Evolutionary conservation across 352 stramenopile species (phyloP).

Genomic region (Phytopythium ostracodes): DNA sequence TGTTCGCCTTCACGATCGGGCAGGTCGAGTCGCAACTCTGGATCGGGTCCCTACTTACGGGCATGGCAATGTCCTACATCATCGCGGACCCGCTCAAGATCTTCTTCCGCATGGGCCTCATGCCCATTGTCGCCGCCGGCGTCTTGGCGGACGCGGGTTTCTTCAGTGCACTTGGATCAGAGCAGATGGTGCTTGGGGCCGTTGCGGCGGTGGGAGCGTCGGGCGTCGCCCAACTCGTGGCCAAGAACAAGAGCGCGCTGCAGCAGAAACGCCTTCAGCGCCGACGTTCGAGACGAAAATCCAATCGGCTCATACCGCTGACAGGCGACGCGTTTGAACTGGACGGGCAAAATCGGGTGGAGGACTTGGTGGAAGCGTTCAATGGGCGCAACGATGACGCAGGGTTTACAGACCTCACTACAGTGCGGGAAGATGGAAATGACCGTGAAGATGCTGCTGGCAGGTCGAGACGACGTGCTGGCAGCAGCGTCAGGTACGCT

Average conservation of each 20-base stretch:
- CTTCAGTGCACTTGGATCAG: slow-evolving; percentile 44
- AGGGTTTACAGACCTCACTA: slow-evolving; percentile 10
- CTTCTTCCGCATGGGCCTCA: slow-evolving; percentile 66
- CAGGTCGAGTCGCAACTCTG: slow-evolving; percentile 56
- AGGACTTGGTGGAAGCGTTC: slow-evolving; percentile 4
- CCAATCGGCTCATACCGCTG: slow-evolving; percentile 27
- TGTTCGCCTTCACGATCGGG: slow-evolving; percentile 66
- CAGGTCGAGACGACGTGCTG: background rate
- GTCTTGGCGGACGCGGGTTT: slow-evolving; percentile 50
- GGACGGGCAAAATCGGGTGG: background rate
- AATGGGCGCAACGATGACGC: slow-evolving; percentile 8
- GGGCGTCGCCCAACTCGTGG: slow-evolving; percentile 41
- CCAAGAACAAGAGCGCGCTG: slow-evolving; percentile 24
- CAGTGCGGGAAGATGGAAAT: slow-evolving; percentile 17
- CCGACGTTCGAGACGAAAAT: slow-evolving; percentile 11
- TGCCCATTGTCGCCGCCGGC: slow-evolving; percentile 54
- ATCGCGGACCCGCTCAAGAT: slow-evolving; percentile 67
- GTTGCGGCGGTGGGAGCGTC: slow-evolving; percentile 40
- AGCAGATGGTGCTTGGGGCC: slow-evolving; percentile 39
- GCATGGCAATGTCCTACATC: slow-evolving; percentile 51
- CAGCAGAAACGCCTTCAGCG: slow-evolving; percentile 1
- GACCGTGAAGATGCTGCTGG: slow-evolving; percentile 7
- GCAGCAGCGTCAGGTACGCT: background rate
- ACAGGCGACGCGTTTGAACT: slow-evolving; percentile 1
- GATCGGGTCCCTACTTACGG: slow-evolving; percentile 52